Evolutionary conservation across 345 rosid species (phyloP).

Genomic region (Eucalyptus curtisii): DNA sequence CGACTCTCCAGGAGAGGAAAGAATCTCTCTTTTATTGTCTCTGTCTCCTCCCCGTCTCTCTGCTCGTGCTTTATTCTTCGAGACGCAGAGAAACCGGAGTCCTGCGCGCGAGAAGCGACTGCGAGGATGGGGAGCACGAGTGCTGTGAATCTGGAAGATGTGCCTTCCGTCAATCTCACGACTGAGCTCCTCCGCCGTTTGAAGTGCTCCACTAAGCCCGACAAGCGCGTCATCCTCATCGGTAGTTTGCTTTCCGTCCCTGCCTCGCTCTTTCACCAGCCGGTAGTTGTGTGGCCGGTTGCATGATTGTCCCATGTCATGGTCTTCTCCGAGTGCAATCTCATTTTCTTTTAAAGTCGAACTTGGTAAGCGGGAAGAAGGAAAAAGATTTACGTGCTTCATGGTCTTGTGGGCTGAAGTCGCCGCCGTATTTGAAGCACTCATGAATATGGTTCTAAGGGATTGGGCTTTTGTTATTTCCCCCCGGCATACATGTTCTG

Average conservation of each 20-base stretch:
- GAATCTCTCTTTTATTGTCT: not conserved
- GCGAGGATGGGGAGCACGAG: not conserved
- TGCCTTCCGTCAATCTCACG: slow-evolving; percentile 72
- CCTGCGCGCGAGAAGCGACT: not conserved
- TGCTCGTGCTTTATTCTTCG: not conserved
- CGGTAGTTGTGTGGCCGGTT: not conserved
- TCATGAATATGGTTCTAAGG: not conserved
- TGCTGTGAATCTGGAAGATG: slow-evolving; percentile 55
- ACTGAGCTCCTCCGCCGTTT: slow-evolving; percentile 91
- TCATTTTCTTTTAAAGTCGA: not conserved
- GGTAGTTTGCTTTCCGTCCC: slow-evolving; percentile 23
- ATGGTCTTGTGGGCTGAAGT: not conserved
- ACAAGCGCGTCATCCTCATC: slow-evolving; percentile 85
- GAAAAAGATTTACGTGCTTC: not conserved
- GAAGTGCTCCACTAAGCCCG: slow-evolving; percentile 82
- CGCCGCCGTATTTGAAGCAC: not conserved
- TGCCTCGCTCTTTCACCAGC: not conserved
- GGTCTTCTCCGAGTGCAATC: not conserved
- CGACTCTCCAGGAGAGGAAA: not conserved
- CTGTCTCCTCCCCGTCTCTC: not conserved
- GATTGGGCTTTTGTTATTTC: not conserved
- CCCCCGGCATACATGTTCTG: not conserved
- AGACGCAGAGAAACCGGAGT: not conserved
- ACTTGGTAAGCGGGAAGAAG: not conserved
- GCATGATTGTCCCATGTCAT: not conserved